phyloP scores from a whole-genome alignment of 805 yeast species.

The Metschnikowia gruessii region DNA sequence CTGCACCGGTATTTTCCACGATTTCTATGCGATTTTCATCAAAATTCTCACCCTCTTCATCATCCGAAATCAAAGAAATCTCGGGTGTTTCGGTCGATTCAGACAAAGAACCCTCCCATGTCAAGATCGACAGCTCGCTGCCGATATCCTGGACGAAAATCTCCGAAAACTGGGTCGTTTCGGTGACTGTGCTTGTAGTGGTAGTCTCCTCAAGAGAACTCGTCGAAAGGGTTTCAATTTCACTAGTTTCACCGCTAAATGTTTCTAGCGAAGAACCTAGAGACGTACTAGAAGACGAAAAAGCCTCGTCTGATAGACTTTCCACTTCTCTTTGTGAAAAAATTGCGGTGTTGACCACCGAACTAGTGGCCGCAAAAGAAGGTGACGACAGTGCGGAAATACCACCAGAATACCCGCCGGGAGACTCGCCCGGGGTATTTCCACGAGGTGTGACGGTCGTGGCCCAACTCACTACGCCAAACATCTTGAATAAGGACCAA shows the following conservation, averaged over 20 bases:
- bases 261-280: no score
- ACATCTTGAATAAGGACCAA: slow-evolving; percentile 45
- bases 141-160: not conserved
- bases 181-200: not conserved
- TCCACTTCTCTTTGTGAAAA: not conserved
- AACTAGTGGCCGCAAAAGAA: no score
- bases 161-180: not conserved
- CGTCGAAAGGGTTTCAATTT: not conserved
- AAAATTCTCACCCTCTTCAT: not conserved
- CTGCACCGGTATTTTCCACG: no score
- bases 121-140: slow-evolving; percentile 1
- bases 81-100: not conserved
- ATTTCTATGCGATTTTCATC: no score
- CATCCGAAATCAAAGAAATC: not conserved
- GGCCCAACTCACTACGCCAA: slow-evolving; percentile 22
- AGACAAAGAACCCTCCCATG: slow-evolving; percentile 1
- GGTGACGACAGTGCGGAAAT: no score
- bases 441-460: slow-evolving; percentile 1
- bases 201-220: not conserved
- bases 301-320: not conserved
- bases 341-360: not conserved
- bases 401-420: not conserved
- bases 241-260: not conserved
- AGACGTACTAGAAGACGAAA: no score
- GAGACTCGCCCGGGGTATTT: not conserved